These are phyloP conservation scores for Saccharomycopsis babjevae DNA, from an alignment of 805 yeast species.

Conservation along the genomic window DNA sequence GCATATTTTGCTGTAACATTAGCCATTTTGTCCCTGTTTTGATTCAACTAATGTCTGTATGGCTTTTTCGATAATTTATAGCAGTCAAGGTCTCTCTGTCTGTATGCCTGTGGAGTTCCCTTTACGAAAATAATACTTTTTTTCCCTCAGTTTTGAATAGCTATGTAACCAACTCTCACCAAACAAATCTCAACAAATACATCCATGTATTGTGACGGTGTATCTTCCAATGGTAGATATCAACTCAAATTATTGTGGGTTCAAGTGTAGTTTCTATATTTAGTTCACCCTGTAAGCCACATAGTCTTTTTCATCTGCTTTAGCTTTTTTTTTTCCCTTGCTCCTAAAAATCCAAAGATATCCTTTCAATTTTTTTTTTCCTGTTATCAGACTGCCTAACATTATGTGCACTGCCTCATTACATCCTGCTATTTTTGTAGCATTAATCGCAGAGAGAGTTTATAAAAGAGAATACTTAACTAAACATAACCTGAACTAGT, in stretches of 20 bases:
- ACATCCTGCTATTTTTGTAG: too few species aligned
- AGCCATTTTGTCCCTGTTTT: background rate
- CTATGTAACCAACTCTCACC: background rate
- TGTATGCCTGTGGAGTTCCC: background rate
- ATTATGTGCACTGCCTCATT: too few species aligned
- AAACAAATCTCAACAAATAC: background rate
- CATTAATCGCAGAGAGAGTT: too few species aligned
- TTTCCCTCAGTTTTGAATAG: background rate
- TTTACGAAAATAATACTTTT: background rate
- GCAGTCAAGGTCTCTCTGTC: too few species aligned
- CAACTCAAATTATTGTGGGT: background rate
- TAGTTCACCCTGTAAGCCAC: too few species aligned
- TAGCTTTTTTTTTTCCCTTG: too few species aligned
- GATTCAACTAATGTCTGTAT: background rate
- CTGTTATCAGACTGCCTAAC: too few species aligned
- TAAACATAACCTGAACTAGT: too few species aligned
- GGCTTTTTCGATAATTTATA: background rate
- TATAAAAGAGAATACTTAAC: too few species aligned
- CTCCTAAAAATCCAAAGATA: too few species aligned
- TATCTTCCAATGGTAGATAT: background rate
- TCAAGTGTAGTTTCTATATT: background rate
- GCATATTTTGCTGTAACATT: background rate
- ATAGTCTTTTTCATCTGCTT: too few species aligned
- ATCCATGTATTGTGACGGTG: background rate
- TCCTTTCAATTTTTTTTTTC: too few species aligned